These are phyloP conservation scores for Neurospora sp. DNA, from an alignment of 495 filamentous ascomycete species.

Conservation along the genomic window DNA sequence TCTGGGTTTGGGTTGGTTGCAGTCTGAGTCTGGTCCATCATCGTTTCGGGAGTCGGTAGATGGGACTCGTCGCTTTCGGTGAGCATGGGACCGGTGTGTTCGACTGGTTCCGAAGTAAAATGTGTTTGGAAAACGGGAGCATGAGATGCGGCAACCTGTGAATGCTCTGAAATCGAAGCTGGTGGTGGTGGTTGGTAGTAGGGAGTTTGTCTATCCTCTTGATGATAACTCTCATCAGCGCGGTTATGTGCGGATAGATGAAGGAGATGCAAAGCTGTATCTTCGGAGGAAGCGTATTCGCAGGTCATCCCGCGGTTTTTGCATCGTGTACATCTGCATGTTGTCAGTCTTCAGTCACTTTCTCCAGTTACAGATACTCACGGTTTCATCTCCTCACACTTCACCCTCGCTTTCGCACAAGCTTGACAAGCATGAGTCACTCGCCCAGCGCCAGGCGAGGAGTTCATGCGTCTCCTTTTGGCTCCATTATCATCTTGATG, in stretches of 20 bases:
- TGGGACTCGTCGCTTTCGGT: slow-evolving; percentile 16
- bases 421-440: slow-evolving; percentile 45
- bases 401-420: slow-evolving; percentile 43
- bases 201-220: not conserved
- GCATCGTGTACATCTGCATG: slow-evolving; percentile 34
- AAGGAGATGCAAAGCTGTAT: slow-evolving; percentile 24
- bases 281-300: slow-evolving; percentile 33
- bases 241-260: slow-evolving; percentile 20
- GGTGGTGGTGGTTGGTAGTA: not conserved
- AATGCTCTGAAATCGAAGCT: not conserved
- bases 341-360: not conserved
- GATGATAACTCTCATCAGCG: slow-evolving; percentile 5
- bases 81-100: slow-evolving; percentile 1
- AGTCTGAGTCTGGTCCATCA: slow-evolving; percentile 11
- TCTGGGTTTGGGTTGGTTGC: not conserved
- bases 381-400: slow-evolving; percentile 42
- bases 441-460: slow-evolving; percentile 36
- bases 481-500: slow-evolving; percentile 35
- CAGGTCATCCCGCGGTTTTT: slow-evolving; percentile 35
- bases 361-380: not conserved
- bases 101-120: not conserved
- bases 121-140: not conserved
- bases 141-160: not conserved
- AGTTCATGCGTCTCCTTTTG: slow-evolving; percentile 35
- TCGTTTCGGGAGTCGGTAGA: slow-evolving; percentile 19